Evolutionary conservation across 345 rosid genomes (phyloP), one percentile per base, ranked within the genome.

Genomic region (Capsella bursapastoris): DNA sequence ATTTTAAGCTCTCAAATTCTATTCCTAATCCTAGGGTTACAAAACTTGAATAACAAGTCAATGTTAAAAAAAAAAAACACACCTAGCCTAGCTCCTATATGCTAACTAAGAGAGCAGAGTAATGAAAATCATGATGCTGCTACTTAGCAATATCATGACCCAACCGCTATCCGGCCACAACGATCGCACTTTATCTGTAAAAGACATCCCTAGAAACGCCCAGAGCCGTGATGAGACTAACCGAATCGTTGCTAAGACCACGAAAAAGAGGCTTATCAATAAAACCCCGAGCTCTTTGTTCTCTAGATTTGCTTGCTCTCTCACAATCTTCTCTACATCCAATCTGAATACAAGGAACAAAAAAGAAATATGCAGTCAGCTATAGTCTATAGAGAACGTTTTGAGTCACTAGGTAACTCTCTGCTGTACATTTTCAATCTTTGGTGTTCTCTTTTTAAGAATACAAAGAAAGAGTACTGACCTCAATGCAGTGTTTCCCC

Each of bases 401-500:
- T 18, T 25, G 31, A 60, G 49, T 12, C 38, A 67, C 0, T 22
- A 1, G n/a, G 13, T 25, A 53, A 37, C 22, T 29, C 56, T 51
- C 31, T 38, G 14, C 29, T 28, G 14, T 6, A 53, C 38, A 6
- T n/a, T 18, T 52, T 0, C n/a, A 35, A 25, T 76, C 34, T 12
- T 49, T 1, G 7, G 40, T 66, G 10, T 38, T 25, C 66, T 40
- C 58, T n/a, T 16, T 6, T 0, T n/a, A 18, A 1, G 44, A 14
- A 55, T 7, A 44, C 9, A 55, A 73, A 22, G 25, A 22, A 15
- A 71, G 35, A 64, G 50, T 61, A 71, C 88, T 78, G 74, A 88
- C 98, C 98, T 94, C 74, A 94, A 60, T 79, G 80, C 83, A 18
- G 53, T 76, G 66, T 88, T 91, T 78, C 92, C 97, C 81, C 80